Evolutionary conservation across 75 land plant species (phyloP), one percentile per base, ranked within the genome.

Genomic region (Picea glauca): DNA sequence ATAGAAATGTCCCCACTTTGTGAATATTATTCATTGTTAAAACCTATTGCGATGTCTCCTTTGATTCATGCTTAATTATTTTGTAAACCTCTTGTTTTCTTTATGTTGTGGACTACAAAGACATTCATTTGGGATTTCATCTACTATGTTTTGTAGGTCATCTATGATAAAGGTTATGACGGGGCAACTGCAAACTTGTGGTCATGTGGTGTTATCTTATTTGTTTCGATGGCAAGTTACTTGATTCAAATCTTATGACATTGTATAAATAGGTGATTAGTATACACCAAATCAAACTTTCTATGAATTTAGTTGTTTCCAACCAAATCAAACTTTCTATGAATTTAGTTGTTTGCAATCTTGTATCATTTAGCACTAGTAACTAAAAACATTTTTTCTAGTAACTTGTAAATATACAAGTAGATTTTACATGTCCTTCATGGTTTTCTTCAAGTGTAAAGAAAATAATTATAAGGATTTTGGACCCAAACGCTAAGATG

Each of bases 171-270:
- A 26, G 26, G 26, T 26, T 26, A 26, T 26, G 26, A 26, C 26
- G 26, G 26, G 26, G 26, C 26, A 26, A 26, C 26, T 26, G 26
- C 96, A 33, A 93, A 93, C 79, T 81, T 93, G 18, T 93, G 93
- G 93, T 91, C 96, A 14, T 93, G 96, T 79, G 96, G 96, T 32
- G 93, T 93, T 20, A 90, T 93, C 50, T 90, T 93, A 58, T 93
- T 85, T 83, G 95, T 90, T 58, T 83, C 90, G 17, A 87, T 93
- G 96, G 93, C 96, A 40, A 93, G 96, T 21, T 91, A 85, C 50
- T 84, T 93, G 96, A 92, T 13, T 82, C 90, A 40, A 92, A 92
- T 75, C 84, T 90, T 15, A 79, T 83, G 85, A 60, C 81, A 15
- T 74, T 92, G 58, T 92, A 92, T 76, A 92, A 90, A 80, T 90